Conservation (phyloP, 2,329 filamentous ascomycete genomes). For the Colletotrichum musae region DNA sequence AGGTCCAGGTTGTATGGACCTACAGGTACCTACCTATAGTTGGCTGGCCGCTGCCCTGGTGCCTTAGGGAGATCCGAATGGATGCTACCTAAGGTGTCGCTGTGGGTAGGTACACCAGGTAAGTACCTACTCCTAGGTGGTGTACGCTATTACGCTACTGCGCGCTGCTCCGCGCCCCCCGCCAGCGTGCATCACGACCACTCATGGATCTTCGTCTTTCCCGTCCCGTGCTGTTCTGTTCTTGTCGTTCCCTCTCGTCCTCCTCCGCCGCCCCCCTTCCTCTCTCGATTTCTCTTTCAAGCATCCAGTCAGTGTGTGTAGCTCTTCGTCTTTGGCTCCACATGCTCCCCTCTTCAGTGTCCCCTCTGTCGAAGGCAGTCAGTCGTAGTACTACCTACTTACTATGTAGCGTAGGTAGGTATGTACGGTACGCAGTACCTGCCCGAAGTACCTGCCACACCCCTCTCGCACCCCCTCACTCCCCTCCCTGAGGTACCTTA, state of each 20-base stretch:
- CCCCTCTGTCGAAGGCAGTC: background rate
- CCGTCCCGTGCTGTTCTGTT: constrained; percentile 9
- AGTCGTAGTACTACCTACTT: no score
- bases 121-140: no score
- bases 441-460: constrained; percentile 18
- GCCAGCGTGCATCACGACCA: constrained; percentile 22
- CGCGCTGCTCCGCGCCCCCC: constrained; percentile 24
- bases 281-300: background rate
- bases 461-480: constrained; percentile 7
- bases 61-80: constrained; percentile 31
- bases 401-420: no score
- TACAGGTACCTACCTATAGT: background rate
- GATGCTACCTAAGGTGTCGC: constrained; percentile 25
- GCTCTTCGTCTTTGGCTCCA: constrained; percentile 6
- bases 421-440: background rate
- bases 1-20: background rate
- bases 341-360: constrained; percentile 10
- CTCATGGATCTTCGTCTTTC: constrained; percentile 25
- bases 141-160: background rate
- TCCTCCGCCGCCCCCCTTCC: background rate
- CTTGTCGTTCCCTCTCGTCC: constrained; percentile 4
- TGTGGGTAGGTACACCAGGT: background rate
- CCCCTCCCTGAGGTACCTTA: constrained; percentile 10
- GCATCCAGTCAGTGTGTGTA: background rate
- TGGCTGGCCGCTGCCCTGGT: constrained; percentile 1